A percentile compares a stretch with the other conserved stretches of the same genome.
Conservation (phyloP, 148 eudicot species). For the Agrostemma githago region DNA sequence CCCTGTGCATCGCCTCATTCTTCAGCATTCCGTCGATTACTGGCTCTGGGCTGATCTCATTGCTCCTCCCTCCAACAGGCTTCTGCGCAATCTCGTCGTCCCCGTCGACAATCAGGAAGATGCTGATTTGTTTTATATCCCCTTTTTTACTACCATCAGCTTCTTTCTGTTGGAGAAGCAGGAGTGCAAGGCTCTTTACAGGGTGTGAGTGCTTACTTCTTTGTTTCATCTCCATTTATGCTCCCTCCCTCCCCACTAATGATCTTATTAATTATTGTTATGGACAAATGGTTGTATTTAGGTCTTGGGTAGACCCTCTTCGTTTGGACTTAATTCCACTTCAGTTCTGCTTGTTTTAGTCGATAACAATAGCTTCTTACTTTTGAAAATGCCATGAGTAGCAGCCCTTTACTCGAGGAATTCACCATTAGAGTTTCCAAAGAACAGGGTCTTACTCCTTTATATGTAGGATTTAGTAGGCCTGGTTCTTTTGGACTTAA, state of each 20-base stretch:
- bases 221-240: neutral
- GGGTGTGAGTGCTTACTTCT: conserved; percentile 94
- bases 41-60: conserved; percentile 98
- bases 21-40: conserved; percentile 93
- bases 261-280: no score
- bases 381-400: no score
- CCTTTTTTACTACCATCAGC: conserved; percentile 92
- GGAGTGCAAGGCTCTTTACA: conserved; percentile 96
- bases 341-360: no score
- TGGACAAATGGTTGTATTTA: no score
- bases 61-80: conserved; percentile 72
- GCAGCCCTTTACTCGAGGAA: no score
- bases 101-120: conserved; percentile 74
- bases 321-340: no score
- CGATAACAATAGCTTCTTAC: no score
- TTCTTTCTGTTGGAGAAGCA: conserved; percentile 90
- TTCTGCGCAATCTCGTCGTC: conserved; percentile 56
- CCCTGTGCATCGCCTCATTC: conserved; percentile 77
- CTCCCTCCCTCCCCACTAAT: neutral
- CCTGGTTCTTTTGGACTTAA: no score
- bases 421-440: no score
- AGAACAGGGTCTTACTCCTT: no score
- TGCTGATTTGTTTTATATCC: conserved; percentile 89
- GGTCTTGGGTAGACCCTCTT: no score
- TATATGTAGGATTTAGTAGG: no score